These are phyloP conservation scores for Phlebopus sp. DNA, from an alignment of 1,284 basidiomycete species.

Conservation along the genomic window DNA sequence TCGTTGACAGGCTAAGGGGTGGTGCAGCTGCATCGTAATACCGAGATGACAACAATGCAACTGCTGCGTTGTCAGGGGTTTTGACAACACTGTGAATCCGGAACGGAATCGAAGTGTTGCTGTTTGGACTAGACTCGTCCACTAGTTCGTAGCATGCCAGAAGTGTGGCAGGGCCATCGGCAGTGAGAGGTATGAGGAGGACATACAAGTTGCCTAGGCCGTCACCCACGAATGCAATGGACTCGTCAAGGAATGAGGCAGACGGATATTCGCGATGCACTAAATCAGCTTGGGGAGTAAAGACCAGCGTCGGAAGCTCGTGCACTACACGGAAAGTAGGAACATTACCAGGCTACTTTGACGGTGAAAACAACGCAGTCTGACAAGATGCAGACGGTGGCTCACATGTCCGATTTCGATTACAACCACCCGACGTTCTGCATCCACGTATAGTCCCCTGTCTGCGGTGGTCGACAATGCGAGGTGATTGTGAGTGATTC, in stretches of 20 bases:
- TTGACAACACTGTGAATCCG: slow-evolving; percentile 49
- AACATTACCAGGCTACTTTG: slow-evolving; percentile 46
- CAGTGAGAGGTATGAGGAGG: slow-evolving; percentile 34
- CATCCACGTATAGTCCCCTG: slow-evolving; percentile 70
- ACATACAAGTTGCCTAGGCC: slow-evolving; percentile 72
- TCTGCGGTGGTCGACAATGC: slow-evolving; percentile 44
- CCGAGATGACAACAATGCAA: slow-evolving; percentile 58
- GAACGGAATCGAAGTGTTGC: slow-evolving; percentile 47
- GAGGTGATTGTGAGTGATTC: slow-evolving; percentile 86
- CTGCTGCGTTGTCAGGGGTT: slow-evolving; percentile 36
- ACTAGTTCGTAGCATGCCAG: slow-evolving; percentile 55
- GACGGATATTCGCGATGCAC: slow-evolving; percentile 76
- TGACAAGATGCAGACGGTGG: slow-evolving; percentile 5
- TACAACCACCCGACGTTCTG: slow-evolving; percentile 58
- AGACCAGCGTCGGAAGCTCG: slow-evolving; percentile 55
- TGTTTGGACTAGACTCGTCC: slow-evolving; percentile 25
- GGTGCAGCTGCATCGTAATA: slow-evolving; percentile 32
- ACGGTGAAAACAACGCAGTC: slow-evolving; percentile 17
- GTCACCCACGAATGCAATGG: slow-evolving; percentile 62
- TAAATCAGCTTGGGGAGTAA: slow-evolving; percentile 35
- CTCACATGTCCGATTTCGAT: slow-evolving; percentile 60
- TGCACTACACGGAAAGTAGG: slow-evolving; percentile 60
- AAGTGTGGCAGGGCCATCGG: slow-evolving; percentile 38
- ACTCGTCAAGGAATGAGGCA: slow-evolving; percentile 51
- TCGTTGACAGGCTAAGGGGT: slow-evolving; percentile 16